These are phyloP conservation scores for Ogataea paraovalis DNA, from an alignment of 805 yeast genomes.

Conservation along the genomic window DNA sequence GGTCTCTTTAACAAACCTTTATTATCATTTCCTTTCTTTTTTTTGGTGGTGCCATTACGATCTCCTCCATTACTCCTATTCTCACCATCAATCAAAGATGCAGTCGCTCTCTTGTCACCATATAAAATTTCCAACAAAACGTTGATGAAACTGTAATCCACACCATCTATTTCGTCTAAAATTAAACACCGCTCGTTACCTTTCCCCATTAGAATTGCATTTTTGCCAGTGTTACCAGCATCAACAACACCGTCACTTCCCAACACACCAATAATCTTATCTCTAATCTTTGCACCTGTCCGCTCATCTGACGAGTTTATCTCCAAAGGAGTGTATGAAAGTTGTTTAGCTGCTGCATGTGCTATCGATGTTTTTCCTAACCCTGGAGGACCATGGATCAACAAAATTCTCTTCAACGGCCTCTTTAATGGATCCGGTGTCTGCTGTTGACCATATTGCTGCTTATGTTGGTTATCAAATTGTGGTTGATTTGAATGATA, in stretches of 20 bases:
- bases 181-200: constrained; percentile 78
- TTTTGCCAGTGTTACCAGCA: constrained; percentile 8
- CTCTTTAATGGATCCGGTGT: constrained; percentile 48
- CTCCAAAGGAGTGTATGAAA: constrained; percentile 78
- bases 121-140: constrained; percentile 53
- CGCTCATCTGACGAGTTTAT: constrained; percentile 84
- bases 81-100: constrained; percentile 23
- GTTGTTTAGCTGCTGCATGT: constrained; percentile 76
- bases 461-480: constrained; percentile 3
- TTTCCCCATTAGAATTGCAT: constrained; percentile 20
- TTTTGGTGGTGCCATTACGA: constrained; percentile 22
- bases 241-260: constrained; percentile 34
- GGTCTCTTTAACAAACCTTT: constrained; percentile 61
- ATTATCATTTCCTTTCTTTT: constrained; percentile 15
- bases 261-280: constrained; percentile 57
- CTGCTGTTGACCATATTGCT: constrained; percentile 6
- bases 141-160: constrained; percentile 61
- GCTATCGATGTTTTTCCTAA: constrained; percentile 88
- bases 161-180: constrained; percentile 88
- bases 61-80: constrained; percentile 4
- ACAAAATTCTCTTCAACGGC: constrained; percentile 58
- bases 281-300: constrained; percentile 48
- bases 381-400: constrained; percentile 92
- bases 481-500: neutral
- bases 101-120: constrained; percentile 53